Evolutionary conservation across 441 rosid species (phyloP), one percentile per base, ranked within the genome.

Genomic region (Francoa sonchifolia): DNA sequence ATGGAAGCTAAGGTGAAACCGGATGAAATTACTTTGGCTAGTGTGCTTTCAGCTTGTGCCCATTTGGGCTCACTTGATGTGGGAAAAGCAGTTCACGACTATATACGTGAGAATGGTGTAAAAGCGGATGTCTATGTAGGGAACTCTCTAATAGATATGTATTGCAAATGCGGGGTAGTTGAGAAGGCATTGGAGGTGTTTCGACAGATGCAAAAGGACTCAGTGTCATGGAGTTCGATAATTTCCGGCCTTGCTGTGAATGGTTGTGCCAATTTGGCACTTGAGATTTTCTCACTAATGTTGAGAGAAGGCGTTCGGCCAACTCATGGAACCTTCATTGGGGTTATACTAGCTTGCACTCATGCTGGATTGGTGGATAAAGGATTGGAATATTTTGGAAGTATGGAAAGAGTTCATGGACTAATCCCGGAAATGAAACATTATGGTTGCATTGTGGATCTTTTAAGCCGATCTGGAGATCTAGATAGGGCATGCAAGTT

Each of bases 1-100:
- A 52, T 50, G 33, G 37, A 0, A n/a, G 33, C 19, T 1, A 74
- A 82, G 47, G 57, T 69, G 2, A 63, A 54, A 44, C 82, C 81
- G 3, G 81, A 81, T 32, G 97, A 74, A 54, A 87, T 81, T 11
- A 84, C 97, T 19, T 65, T 84, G 94, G 87, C 78, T 47, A 86
- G 88, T 12, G 76, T 81, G 1, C 50, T 88, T 50, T 69, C 78
- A 19, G 95, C 97, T 49, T 78, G 97, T 61, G 87, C 89, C 35
- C 95, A 71, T 55, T 63, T 76, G 40, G 95, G 97, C 39, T 79
- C 73, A 0, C 65, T 80, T 11, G 63, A 74, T 54, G 80, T 37
- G 13, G 42, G 42, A 6, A 37, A 25, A 25, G 19, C 8, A 25
- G 19, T 37, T 18, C 15, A 19, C 19, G 15, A 13, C 14, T 37